Base-by-base conservation (phyloP, 2,329 filamentous ascomycete species). In the Cytospora piceicola region DNA sequence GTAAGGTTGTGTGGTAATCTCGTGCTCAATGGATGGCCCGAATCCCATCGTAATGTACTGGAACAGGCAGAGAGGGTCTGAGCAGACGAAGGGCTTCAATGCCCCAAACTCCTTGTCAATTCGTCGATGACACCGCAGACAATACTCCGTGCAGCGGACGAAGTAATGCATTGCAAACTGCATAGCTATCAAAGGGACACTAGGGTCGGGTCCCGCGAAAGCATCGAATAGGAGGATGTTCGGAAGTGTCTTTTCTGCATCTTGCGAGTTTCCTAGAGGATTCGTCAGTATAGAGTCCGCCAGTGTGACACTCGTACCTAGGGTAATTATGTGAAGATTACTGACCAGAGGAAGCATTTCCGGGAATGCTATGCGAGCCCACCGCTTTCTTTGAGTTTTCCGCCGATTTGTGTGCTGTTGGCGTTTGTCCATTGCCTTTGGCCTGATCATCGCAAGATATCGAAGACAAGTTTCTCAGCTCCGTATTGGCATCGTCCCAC, bases 21-120 rank as follows among this genome's bases (percentile, higher is more conserved):
- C 93, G 73, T 94, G 88, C 74, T 97, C 93, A 64, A 96, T 87
- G 71, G 88, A 93, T 1, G 92, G 90, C 0, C 93, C 94, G 72
- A 97, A 89, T 0, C 92, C 93, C n/a, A 96, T 81, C 20, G 86
- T 83, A 83, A 96, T 91, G 77, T 95, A 96, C 73, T 97, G 94
- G 72, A 91, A 96, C 4, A 96, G 80, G 72, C 94, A 97, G 3
- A 97, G 81, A 1, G 83, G 81, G 15, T 86, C 84, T 27, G 86
- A 85, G 77, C 94, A 97, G 54, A 97, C 92, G 67, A 90, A 92
- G 2, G 91, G 91, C 70, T 91, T 92, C 67, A 93, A 80, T 1
- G 90, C 86, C 71, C 89, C 86, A 46, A 94, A 88, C 0, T 86
- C 84, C 2, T 82, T 82, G 1, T 85, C 76, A 42, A 92, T 83